Base-by-base conservation (phyloP, 2,329 filamentous ascomycete species). In the Pseudopithomyces chartarum region DNA sequence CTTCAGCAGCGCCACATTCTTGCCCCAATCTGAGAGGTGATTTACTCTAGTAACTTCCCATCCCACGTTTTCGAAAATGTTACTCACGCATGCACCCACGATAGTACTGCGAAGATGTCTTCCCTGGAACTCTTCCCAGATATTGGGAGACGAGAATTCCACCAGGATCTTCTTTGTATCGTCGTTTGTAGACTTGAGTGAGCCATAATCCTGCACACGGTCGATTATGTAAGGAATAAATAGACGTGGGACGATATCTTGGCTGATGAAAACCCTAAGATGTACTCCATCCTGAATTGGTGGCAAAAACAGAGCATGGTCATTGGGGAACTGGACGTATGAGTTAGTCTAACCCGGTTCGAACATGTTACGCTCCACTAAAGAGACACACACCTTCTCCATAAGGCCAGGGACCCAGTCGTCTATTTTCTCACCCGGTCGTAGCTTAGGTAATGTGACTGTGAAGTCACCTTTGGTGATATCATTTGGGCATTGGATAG, bases 131-230 rank as follows among this genome's bases (percentile, higher is more conserved):
- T 86, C 88, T 73, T 89, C 90, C 29, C 88, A 87, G 54, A 91
- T 90, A 68, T 91, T 91, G 29, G 89, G 89, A 0, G 88, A 90
- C 1, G 87, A 90, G 67, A 91, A 91, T 65, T 91, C 89, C 61
- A 91, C 81, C 32, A 91, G 80, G 2, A 84, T 69, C 57, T 80
- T 82, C 76, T 87, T 88, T 55, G 77, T 77, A 56, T 79, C 82
- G 55, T 79, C 74, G 44, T 77, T 79, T 2, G 82, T 77, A 65
- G 85, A 79, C 73, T 70, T 64, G 84, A 79, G 61, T 73, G 47
- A 76, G 52, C 89, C 89, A 61, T 84, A 92, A 5, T 76, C 73
- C 2, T 68, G 58, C 47, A 82, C 81, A 40, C 82, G 80, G 42
- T 80, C 75, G 26, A 85, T 82, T 58, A 91, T 87, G 62, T 84